phyloP scores from a whole-genome alignment of 2,329 filamentous ascomycete species.

The Colletotrichum nymphaeae region DNA sequence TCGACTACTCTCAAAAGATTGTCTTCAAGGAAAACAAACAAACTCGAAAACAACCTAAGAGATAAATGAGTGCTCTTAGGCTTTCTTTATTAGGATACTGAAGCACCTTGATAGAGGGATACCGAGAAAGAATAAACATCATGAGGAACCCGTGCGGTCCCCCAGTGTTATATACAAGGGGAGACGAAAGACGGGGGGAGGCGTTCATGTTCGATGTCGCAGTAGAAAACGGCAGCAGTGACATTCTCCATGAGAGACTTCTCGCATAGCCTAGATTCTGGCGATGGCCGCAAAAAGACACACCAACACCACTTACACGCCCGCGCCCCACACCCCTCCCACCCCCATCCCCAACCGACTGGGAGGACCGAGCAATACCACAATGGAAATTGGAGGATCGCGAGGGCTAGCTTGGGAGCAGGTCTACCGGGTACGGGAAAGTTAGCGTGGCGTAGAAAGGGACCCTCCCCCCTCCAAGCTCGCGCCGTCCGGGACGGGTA shows the following conservation, averaged over 20 bases:
- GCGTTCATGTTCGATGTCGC: slow-evolving; percentile 7
- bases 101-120: slow-evolving; percentile 15
- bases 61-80: slow-evolving; percentile 1
- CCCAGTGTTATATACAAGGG: slow-evolving; percentile 24
- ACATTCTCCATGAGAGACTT: background rate
- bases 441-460: slow-evolving; percentile 9
- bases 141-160: background rate
- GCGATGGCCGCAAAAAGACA: slow-evolving; percentile 9
- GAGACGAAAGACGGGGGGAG: background rate
- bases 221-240: slow-evolving; percentile 20
- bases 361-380: slow-evolving; percentile 21
- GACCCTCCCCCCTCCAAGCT: background rate
- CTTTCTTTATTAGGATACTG: background rate
- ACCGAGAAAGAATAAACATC: background rate
- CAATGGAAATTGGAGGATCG: slow-evolving; percentile 25
- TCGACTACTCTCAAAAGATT: background rate
- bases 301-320: too few relatives aligned
- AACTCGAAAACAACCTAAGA: background rate
- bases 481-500: background rate
- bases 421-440: slow-evolving; percentile 1
- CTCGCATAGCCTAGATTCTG: background rate
- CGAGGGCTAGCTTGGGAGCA: background rate
- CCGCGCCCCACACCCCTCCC: too few relatives aligned
- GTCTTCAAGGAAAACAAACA: background rate
- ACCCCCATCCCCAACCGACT: background rate